Base-by-base conservation (phyloP, 352 stramenopile species). In the Pythium utonaiense region DNA sequence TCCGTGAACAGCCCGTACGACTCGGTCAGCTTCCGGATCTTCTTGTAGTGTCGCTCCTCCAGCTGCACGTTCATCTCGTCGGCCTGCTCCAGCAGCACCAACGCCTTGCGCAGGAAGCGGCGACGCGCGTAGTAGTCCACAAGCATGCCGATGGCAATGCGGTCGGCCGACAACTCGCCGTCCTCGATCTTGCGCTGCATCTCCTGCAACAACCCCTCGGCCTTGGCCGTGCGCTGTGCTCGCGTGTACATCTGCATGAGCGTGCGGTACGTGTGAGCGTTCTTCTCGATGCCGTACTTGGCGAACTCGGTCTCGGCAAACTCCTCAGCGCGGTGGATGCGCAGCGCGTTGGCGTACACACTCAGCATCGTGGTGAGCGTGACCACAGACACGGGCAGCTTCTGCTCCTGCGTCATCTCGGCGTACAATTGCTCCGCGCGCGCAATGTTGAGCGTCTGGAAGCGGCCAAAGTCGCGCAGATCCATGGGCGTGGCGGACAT, bases 181-280 rank as follows among this genome's bases (percentile, higher is more conserved):
- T 73, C 71, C 3, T 73, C 68, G 33, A 83, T 71, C 48, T 79
- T 57, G 6, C 31, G 53, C 49, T 78, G 70, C 36, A 89, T 51
- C 22, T 71, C 67, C 14, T 77, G 62, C 17, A 91, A 44, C 57
- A 90, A 60, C 27, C 56, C 30, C 57, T 90, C 76, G 16, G 84
- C 83, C 28, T 74, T 61, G 9, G 73, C 57, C 30, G 77, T 88
- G 45, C 80, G 77, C 52, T 89, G 86, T 5, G 78, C 74, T 19
- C 82, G 81, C 27, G 78, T 72, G 48, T 83, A 91, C 84, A 93
- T 91, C 52, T 89, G 81, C 84, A 93, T 91, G 64, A 91, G 72
- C 53, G 67, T 73, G 54, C 82, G 80, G 64, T 88, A 91, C 48
- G 84, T 89, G 53, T 77, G 84, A 48, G 71, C 73, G 60, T 91